phyloP scores from a whole-genome alignment of 768 basidiomycete genomes.

The Termitomyces sp. region DNA sequence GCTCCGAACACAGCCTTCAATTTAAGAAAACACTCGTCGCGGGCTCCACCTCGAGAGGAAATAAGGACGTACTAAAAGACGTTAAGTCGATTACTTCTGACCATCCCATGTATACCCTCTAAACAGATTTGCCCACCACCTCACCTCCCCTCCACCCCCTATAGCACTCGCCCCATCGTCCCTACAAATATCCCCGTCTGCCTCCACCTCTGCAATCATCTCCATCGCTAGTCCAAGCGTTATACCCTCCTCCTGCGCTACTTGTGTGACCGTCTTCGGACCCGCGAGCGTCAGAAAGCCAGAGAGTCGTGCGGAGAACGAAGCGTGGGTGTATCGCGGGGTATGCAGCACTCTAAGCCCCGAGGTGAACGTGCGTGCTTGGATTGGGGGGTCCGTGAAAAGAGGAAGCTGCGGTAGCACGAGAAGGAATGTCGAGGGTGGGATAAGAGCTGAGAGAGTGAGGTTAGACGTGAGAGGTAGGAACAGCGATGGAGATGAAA shows the following conservation, averaged over 20 bases:
- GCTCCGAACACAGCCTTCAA: too few relatives aligned
- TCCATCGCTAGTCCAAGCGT: slow-evolving; percentile 73
- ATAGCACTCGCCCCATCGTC: slow-evolving; percentile 56
- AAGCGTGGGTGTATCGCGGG: slow-evolving; percentile 62
- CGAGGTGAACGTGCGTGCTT: slow-evolving; percentile 63
- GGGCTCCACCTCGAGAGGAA: too few relatives aligned
- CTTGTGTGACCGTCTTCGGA: slow-evolving; percentile 58
- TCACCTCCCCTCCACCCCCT: slow-evolving; percentile 50
- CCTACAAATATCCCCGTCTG: slow-evolving; percentile 64
- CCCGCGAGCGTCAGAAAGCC: slow-evolving; percentile 47
- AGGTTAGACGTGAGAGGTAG: background rate
- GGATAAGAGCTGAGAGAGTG: slow-evolving; percentile 66
- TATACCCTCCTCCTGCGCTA: slow-evolving; percentile 69
- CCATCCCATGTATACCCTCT: slow-evolving; percentile 75
- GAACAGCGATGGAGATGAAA: background rate
- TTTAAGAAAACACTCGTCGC: too few relatives aligned
- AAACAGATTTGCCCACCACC: slow-evolving; percentile 73
- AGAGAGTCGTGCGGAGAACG: slow-evolving; percentile 67
- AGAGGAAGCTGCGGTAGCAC: slow-evolving; percentile 63
- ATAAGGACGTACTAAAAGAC: too few relatives aligned
- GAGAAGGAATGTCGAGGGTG: slow-evolving; percentile 82
- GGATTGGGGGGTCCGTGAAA: slow-evolving; percentile 66
- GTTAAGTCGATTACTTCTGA: slow-evolving; percentile 26
- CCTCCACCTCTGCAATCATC: slow-evolving; percentile 75
- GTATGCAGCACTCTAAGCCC: slow-evolving; percentile 83